phyloP scores from a whole-genome alignment of 345 rosid species.

The Lepidium sativum region DNA sequence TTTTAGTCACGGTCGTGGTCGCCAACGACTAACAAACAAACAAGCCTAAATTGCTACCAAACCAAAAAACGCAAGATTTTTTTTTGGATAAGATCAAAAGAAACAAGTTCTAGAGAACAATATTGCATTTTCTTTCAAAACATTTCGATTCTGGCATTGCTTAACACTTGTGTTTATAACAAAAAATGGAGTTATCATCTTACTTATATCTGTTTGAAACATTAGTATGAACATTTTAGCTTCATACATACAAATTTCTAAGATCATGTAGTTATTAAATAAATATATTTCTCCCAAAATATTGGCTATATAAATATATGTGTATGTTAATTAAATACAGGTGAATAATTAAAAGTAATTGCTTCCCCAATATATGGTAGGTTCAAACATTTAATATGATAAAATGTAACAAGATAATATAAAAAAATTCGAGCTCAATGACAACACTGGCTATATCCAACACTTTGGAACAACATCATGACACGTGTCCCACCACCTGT shows the following conservation, averaged over 20 bases:
- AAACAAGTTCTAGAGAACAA: too few species aligned
- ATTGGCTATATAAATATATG: neutral
- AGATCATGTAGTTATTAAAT: too few species aligned
- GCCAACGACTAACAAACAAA: too few species aligned
- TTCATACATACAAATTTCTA: neutral
- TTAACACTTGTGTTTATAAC: too few species aligned
- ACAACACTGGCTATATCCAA: constrained; percentile 25
- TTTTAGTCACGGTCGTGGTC: too few species aligned
- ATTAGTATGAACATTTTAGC: neutral
- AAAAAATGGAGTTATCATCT: neutral
- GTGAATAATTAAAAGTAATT: neutral
- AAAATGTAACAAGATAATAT: constrained; percentile 4
- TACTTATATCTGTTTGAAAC: neutral
- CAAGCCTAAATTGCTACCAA: neutral
- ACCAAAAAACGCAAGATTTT: too few species aligned
- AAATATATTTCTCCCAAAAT: too few species aligned
- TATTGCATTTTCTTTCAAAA: too few species aligned
- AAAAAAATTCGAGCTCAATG: constrained; percentile 20
- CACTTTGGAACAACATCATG: constrained; percentile 4
- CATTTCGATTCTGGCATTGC: too few species aligned
- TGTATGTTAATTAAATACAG: constrained; percentile 1
- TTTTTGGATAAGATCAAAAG: too few species aligned
- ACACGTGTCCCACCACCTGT: constrained; percentile 52
- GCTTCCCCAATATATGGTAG: constrained; percentile 9
- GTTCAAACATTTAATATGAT: constrained; percentile 4